These are phyloP conservation scores for Blastocystis sp. DNA, from an alignment of 352 stramenopile genomes.

Conservation along the genomic window DNA sequence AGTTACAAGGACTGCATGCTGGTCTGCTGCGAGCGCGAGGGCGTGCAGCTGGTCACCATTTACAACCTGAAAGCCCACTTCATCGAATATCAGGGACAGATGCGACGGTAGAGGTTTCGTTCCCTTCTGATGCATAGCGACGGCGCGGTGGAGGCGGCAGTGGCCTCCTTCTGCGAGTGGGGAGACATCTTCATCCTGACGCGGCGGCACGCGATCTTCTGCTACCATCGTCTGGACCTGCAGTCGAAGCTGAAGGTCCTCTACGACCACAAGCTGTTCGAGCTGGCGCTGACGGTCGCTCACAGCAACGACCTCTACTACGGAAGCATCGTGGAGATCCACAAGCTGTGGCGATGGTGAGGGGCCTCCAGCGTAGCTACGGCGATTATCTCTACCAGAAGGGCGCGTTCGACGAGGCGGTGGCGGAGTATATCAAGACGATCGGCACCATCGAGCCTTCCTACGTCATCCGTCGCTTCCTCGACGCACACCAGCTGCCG, in stretches of 20 bases:
- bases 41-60: background rate
- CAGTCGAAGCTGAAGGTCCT: conserved; percentile 87
- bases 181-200: conserved; percentile 56
- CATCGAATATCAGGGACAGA: background rate
- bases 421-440: conserved; percentile 71
- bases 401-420: conserved; percentile 81
- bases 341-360: conserved; percentile 58
- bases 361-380: conserved; percentile 63
- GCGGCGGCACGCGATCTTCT: conserved; percentile 69
- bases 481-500: conserved; percentile 89
- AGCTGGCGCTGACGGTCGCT: conserved; percentile 88
- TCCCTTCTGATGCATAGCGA: background rate
- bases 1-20: conserved; percentile 31
- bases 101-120: background rate
- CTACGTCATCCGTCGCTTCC: conserved; percentile 90
- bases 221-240: conserved; percentile 82
- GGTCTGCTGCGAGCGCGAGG: background rate
- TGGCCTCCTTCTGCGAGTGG: conserved; percentile 15
- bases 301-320: conserved; percentile 79
- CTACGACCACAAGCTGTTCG: conserved; percentile 89
- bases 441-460: conserved; percentile 83
- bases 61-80: conserved; percentile 37
- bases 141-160: background rate
- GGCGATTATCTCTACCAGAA: conserved; percentile 94
- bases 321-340: conserved; percentile 85